Base-by-base conservation (phyloP, 768 basidiomycete genomes). In the Saitozyma sp. region DNA sequence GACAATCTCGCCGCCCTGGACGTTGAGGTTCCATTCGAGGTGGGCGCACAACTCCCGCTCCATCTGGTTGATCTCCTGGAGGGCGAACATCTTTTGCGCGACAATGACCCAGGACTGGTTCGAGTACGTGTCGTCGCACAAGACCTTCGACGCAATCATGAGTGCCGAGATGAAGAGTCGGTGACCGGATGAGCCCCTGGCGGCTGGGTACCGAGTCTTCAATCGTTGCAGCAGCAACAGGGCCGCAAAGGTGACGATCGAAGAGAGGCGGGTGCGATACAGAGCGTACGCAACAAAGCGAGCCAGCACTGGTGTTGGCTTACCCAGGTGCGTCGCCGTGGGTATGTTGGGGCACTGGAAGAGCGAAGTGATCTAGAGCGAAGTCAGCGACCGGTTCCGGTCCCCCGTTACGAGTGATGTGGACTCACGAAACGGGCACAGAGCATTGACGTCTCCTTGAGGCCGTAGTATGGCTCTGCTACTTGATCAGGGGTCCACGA, bases 11-110 rank as follows among this genome's bases (percentile, higher is more conserved):
- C 89, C 85, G 7, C 58, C 42, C 9, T 68, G 58, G 54, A 65
- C 70, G 11, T 59, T 52, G 5, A 62, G 54, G 57, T 79, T 74
- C 93, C 92, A 97, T 76, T 94, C 93, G 49, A 99, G 82, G 73
- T 97, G 97, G 13, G 85, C 84, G 65, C 88, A 92, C 88, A 96
- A 92, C 80, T 94, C 92, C 29, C 91, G 82, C 82, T 94, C 92
- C 92, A 94, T 93, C 83, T 94, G 92, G 79, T 96, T 96, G 74
- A 96, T 88, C 83, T 94, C 92, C 50, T 89, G 84, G 8, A 94
- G 81, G 1, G 84, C 81, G 71, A 92, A 94, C 86, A 91, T 88
- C 29, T 86, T 87, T 78, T 93, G 90, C 0, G 89, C 91, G 45
- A 94, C 91, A 50, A 93, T 89, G 6, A 86, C 85, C 91, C 92